Conservation (phyloP, 306 rosid species). For the Trifolium subterraneum region DNA sequence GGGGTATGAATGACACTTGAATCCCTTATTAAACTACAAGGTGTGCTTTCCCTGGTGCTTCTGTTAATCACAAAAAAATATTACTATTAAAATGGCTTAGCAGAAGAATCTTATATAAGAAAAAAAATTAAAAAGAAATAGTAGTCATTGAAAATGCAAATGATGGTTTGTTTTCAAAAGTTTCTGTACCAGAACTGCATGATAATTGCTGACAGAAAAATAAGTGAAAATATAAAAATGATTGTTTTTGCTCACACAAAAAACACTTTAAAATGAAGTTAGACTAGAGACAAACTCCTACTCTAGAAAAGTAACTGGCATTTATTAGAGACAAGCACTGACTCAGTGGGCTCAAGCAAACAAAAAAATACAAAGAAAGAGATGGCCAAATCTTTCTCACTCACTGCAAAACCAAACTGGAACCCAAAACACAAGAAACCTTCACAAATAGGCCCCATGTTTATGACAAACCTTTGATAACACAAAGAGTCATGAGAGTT, state of each 20-base stretch:
- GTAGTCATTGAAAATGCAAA: constrained; percentile 27
- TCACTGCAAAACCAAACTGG: constrained; percentile 44
- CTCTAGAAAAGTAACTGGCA: constrained; percentile 39
- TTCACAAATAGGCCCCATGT: constrained; percentile 57
- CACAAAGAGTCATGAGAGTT: constrained; percentile 45
- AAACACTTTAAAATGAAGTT: constrained; percentile 24
- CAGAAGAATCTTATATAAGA: constrained; percentile 8
- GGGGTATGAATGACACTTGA: constrained; percentile 58
- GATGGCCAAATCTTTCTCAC: constrained; percentile 55
- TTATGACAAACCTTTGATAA: constrained; percentile 46
- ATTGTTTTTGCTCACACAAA: constrained; percentile 16
- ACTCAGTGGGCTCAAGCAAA: constrained; percentile 47
- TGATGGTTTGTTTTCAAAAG: constrained; percentile 34
- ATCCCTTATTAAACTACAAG: constrained; percentile 76
- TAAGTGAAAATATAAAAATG: constrained; percentile 37
- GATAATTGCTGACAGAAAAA: constrained; percentile 46
- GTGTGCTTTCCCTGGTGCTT: constrained; percentile 82
- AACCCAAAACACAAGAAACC: constrained; percentile 46
- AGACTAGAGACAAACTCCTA: constrained; percentile 47
- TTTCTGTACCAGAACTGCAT: constrained; percentile 46
- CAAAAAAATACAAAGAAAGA: constrained; percentile 46
- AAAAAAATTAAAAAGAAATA: neutral
- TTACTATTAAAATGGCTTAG: constrained; percentile 17
- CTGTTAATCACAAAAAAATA: constrained; percentile 43
- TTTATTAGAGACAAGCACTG: constrained; percentile 49